Evolutionary conservation across 2,329 filamentous ascomycete species (phyloP).

Genomic region (Aspergillus carbonarius): DNA sequence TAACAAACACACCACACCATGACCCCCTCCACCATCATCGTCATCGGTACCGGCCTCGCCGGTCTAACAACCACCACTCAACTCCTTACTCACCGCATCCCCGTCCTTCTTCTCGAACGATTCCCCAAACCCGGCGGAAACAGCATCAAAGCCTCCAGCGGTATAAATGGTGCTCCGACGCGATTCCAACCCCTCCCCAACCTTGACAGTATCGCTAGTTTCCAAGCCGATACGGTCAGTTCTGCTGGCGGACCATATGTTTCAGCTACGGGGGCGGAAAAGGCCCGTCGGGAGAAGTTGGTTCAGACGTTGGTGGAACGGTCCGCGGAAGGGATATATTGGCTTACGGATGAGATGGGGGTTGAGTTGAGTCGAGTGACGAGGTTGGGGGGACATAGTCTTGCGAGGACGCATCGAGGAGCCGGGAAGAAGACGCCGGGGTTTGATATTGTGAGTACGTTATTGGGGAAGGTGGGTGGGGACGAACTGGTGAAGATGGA

Average conservation of each 20-base stretch:
- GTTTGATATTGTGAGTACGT: slow-evolving; percentile 56
- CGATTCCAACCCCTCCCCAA: slow-evolving; percentile 50
- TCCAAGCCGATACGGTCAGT: slow-evolving; percentile 57
- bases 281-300: slow-evolving; percentile 42
- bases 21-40: slow-evolving; percentile 46
- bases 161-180: slow-evolving; percentile 64
- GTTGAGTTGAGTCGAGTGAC: slow-evolving; percentile 61
- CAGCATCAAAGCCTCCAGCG: slow-evolving; percentile 66
- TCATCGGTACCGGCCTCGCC: slow-evolving; percentile 66
- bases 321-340: slow-evolving; percentile 54
- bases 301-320: slow-evolving; percentile 50
- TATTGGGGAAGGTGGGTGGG: slow-evolving; percentile 54
- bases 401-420: slow-evolving; percentile 59
- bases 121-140: slow-evolving; percentile 62
- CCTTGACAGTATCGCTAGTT: slow-evolving; percentile 38
- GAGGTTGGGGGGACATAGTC: slow-evolving; percentile 59
- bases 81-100: slow-evolving; percentile 53
- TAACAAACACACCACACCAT: not conserved
- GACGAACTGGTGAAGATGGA: slow-evolving; percentile 53
- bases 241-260: slow-evolving; percentile 52
- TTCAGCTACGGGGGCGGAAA: slow-evolving; percentile 30
- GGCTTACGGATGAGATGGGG: slow-evolving; percentile 58
- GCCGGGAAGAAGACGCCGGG: slow-evolving; percentile 57
- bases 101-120: slow-evolving; percentile 61
- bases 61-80: slow-evolving; percentile 61